These are phyloP conservation scores for Henckelia pumila DNA, from an alignment of 257 asterid genomes.

Conservation along the genomic window DNA sequence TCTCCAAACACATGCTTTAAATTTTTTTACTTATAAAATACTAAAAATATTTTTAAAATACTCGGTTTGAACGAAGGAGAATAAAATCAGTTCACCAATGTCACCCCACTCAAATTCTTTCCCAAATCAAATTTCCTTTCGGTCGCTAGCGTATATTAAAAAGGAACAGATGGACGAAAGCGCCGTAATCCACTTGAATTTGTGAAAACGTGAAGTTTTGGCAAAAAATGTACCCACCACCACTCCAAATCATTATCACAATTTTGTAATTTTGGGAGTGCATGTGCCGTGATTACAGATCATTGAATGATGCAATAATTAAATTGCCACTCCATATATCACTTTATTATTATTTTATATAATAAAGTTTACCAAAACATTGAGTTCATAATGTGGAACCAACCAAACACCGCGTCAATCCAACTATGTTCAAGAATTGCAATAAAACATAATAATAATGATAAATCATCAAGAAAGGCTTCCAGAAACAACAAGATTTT, in stretches of 20 bases:
- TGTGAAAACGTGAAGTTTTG: constrained; percentile 36
- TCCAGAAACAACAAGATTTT: background rate
- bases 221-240: constrained; percentile 26
- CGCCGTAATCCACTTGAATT: constrained; percentile 15
- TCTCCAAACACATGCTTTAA: too few relatives aligned
- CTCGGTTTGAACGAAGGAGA: too few relatives aligned
- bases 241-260: background rate
- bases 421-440: background rate
- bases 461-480: background rate
- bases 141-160: too few relatives aligned
- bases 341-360: background rate
- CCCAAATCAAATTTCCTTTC: too few relatives aligned
- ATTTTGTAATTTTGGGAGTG: background rate
- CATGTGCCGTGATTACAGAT: constrained; percentile 36
- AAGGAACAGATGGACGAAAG: background rate
- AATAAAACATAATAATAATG: too few relatives aligned
- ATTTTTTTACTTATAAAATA: too few relatives aligned
- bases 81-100: too few relatives aligned
- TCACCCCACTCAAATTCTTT: too few relatives aligned
- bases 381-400: background rate
- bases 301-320: background rate
- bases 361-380: too few relatives aligned
- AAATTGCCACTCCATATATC: background rate
- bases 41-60: too few relatives aligned
- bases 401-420: background rate